Evolutionary conservation across 495 filamentous ascomycete genomes (phyloP).

Genomic region (Aspergillus taichungensis): DNA sequence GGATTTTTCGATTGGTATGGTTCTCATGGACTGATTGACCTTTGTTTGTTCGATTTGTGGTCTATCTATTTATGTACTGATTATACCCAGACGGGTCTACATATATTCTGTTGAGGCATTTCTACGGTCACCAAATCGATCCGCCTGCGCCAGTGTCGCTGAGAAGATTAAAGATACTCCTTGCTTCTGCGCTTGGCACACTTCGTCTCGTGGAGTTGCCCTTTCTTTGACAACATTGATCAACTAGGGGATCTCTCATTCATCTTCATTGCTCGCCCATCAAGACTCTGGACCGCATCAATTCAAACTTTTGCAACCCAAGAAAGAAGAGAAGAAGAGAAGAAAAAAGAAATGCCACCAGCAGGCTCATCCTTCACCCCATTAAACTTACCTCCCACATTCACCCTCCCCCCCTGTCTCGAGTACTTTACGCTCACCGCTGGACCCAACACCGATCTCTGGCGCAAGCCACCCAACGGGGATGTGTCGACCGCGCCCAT

Average conservation of each 20-base stretch:
- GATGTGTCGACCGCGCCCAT: constrained; percentile 50
- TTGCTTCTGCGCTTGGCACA: too few relatives aligned
- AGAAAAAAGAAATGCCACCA: constrained; percentile 36
- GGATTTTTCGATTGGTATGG: too few relatives aligned
- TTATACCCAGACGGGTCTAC: too few relatives aligned
- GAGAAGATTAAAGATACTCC: too few relatives aligned
- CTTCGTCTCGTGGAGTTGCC: too few relatives aligned
- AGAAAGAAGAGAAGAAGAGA: constrained; percentile 9
- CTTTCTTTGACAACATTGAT: too few relatives aligned
- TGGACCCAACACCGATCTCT: constrained; percentile 46
- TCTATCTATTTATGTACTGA: too few relatives aligned
- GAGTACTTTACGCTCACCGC: constrained; percentile 49
- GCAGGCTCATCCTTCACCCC: constrained; percentile 42
- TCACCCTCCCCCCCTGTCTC: constrained; percentile 44
- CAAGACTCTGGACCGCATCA: background rate
- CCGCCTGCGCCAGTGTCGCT: too few relatives aligned
- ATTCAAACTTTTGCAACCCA: background rate
- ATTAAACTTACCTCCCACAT: constrained; percentile 39
- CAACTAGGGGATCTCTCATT: background rate
- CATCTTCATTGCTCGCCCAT: background rate
- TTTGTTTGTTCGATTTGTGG: too few relatives aligned
- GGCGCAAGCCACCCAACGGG: constrained; percentile 46
- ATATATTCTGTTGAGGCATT: too few relatives aligned
- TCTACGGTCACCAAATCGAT: too few relatives aligned
- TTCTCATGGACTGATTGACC: too few relatives aligned